These are phyloP conservation scores for Phlegmacium glaucopus DNA, from an alignment of 768 basidiomycete species.

Conservation along the genomic window DNA sequence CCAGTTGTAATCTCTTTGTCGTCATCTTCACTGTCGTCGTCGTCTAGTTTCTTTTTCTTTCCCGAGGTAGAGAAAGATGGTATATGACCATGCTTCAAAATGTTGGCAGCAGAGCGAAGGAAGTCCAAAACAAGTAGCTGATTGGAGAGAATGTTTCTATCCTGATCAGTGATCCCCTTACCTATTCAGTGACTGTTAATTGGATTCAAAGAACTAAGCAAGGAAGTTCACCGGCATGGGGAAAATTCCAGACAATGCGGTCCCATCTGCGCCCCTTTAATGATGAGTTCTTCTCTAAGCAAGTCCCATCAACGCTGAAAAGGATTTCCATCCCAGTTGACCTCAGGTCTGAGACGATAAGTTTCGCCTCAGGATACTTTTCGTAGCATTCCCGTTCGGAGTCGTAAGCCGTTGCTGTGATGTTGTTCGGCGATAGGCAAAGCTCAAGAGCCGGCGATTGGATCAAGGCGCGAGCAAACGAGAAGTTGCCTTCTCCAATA, in stretches of 20 bases:
- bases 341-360: slow-evolving; percentile 52
- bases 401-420: slow-evolving; percentile 88
- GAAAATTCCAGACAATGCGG: slow-evolving; percentile 92
- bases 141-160: slow-evolving; percentile 89
- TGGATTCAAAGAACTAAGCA: not conserved
- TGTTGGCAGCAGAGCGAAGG: slow-evolving; percentile 63
- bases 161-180: slow-evolving; percentile 89
- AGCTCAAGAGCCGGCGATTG: slow-evolving; percentile 43
- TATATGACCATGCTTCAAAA: slow-evolving; percentile 55
- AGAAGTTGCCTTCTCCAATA: slow-evolving; percentile 95
- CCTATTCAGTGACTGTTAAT: slow-evolving; percentile 35
- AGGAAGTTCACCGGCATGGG: slow-evolving; percentile 74
- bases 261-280: slow-evolving; percentile 70
- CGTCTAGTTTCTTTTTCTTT: slow-evolving; percentile 42
- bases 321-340: slow-evolving; percentile 64
- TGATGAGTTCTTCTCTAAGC: slow-evolving; percentile 52
- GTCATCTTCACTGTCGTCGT: slow-evolving; percentile 43
- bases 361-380: slow-evolving; percentile 77
- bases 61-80: slow-evolving; percentile 43
- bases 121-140: slow-evolving; percentile 82
- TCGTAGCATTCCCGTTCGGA: slow-evolving; percentile 66
- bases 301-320: slow-evolving; percentile 85
- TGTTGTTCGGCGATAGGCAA: slow-evolving; percentile 56
- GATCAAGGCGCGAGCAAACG: slow-evolving; percentile 78
- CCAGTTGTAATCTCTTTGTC: slow-evolving; percentile 29